Evolutionary conservation across 768 basidiomycete genomes (phyloP).

Genomic region (Boletellus sp.): DNA sequence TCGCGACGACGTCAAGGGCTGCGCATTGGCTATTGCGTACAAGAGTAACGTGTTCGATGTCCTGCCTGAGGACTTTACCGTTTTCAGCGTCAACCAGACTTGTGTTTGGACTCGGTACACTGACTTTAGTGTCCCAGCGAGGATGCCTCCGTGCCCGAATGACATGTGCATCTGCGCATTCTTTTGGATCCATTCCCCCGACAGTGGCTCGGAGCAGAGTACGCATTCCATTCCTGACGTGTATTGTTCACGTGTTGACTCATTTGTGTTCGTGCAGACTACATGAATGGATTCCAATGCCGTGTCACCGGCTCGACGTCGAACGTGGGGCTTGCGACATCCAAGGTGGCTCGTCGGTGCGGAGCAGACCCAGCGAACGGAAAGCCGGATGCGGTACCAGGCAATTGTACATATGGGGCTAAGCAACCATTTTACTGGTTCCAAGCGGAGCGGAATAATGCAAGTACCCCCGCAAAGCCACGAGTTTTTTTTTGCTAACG

Average conservation of each 20-base stretch:
- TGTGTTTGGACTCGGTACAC: constrained; percentile 73
- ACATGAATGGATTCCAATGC: constrained; percentile 76
- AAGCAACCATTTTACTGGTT: constrained; percentile 72
- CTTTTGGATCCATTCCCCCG: constrained; percentile 67
- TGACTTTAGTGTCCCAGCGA: constrained; percentile 61
- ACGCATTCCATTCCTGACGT: constrained; percentile 15
- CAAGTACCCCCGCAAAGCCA: constrained; percentile 24
- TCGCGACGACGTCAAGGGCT: constrained; percentile 53
- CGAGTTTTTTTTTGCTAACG: neutral
- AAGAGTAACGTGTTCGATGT: constrained; percentile 55
- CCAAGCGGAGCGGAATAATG: constrained; percentile 60
- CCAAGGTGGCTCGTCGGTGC: constrained; percentile 63
- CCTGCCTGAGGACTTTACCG: constrained; percentile 63
- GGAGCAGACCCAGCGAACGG: constrained; percentile 51
- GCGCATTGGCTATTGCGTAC: constrained; percentile 75
- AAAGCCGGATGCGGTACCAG: constrained; percentile 41
- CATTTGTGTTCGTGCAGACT: constrained; percentile 38
- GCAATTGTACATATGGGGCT: constrained; percentile 71
- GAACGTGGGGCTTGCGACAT: constrained; percentile 46
- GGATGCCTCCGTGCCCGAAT: constrained; percentile 65
- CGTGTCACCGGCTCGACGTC: constrained; percentile 54
- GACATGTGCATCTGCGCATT: constrained; percentile 67
- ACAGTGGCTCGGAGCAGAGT: constrained; percentile 66
- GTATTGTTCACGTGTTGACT: neutral
- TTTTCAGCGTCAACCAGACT: constrained; percentile 73